phyloP scores from a whole-genome alignment of 345 rosid species.

The Durio zibethinus region DNA sequence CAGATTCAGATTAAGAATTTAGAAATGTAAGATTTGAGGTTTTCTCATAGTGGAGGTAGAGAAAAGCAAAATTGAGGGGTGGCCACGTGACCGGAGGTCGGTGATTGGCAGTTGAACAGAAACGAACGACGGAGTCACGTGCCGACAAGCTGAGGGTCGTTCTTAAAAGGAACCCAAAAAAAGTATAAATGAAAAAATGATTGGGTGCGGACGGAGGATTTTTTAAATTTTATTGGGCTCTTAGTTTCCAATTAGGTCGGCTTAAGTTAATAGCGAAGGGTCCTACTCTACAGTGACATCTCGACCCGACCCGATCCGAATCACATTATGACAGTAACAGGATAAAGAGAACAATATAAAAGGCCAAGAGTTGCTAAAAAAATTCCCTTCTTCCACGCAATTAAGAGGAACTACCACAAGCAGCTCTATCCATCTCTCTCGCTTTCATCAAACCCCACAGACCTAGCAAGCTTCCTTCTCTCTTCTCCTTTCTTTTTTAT shows the following conservation, averaged over 20 bases:
- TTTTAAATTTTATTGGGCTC: not conserved
- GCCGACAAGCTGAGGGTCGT: constrained; percentile 15
- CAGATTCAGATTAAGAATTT: constrained; percentile 17
- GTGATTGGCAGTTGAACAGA: constrained; percentile 9
- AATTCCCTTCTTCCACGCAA: constrained; percentile 1
- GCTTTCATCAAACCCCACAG: constrained; percentile 13
- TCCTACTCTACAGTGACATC: too few relatives aligned
- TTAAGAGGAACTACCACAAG: not conserved
- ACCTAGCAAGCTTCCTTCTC: not conserved
- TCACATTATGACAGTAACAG: too few relatives aligned
- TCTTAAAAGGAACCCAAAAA: not conserved
- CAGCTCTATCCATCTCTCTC: not conserved
- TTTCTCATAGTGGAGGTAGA: constrained; percentile 5
- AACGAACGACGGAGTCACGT: constrained; percentile 8
- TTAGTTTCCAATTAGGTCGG: not conserved
- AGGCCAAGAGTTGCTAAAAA: not conserved
- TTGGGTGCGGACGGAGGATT: not conserved
- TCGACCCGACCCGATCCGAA: too few relatives aligned
- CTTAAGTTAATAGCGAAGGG: too few relatives aligned
- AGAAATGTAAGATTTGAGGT: constrained; percentile 32
- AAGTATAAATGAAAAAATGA: not conserved
- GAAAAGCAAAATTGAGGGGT: not conserved
- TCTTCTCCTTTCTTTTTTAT: not conserved
- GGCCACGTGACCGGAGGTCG: constrained; percentile 23
- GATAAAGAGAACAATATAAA: constrained; percentile 9